Evolutionary conservation across 2,329 filamentous ascomycete genomes (phyloP).

Genomic region (Xylaria sp.): DNA sequence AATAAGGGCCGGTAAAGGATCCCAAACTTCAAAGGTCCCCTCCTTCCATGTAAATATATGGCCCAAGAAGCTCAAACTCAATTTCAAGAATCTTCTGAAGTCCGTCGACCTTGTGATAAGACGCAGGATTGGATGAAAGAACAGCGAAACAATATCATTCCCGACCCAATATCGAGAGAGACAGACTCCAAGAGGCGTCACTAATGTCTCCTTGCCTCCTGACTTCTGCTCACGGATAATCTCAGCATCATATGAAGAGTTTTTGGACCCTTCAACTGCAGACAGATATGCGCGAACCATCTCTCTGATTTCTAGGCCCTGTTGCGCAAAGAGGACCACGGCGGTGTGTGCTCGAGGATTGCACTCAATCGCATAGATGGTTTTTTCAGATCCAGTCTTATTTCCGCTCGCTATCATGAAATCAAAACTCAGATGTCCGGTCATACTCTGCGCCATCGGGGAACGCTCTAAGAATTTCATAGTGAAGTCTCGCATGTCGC

Average conservation of each 20-base stretch:
- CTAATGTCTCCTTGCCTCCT: constrained; percentile 7
- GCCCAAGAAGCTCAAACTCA: constrained; percentile 46
- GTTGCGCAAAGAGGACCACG: constrained; percentile 65
- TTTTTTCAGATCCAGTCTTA: constrained; percentile 46
- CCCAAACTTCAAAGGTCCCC: constrained; percentile 62
- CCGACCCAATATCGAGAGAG: constrained; percentile 70
- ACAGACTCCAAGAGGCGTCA: constrained; percentile 42
- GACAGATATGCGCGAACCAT: constrained; percentile 65
- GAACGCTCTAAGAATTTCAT: constrained; percentile 61
- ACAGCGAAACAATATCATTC: constrained; percentile 67
- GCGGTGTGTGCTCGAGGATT: constrained; percentile 77
- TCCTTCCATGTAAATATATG: constrained; percentile 64
- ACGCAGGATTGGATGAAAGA: constrained; percentile 59
- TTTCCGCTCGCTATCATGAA: constrained; percentile 63
- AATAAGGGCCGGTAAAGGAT: constrained; percentile 67
- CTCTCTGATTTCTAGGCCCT: constrained; percentile 53
- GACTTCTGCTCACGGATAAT: neutral
- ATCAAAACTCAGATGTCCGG: constrained; percentile 78
- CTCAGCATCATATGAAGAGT: neutral
- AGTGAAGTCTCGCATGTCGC: constrained; percentile 73
- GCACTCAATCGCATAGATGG: constrained; percentile 74
- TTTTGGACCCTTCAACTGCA: constrained; percentile 49
- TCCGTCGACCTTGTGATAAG: constrained; percentile 41
- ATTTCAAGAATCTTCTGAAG: constrained; percentile 37
- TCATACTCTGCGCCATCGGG: constrained; percentile 59